Conservation (phyloP, 1,284 basidiomycete species). For the Cutaneotrichosporon cyanovorans region DNA sequence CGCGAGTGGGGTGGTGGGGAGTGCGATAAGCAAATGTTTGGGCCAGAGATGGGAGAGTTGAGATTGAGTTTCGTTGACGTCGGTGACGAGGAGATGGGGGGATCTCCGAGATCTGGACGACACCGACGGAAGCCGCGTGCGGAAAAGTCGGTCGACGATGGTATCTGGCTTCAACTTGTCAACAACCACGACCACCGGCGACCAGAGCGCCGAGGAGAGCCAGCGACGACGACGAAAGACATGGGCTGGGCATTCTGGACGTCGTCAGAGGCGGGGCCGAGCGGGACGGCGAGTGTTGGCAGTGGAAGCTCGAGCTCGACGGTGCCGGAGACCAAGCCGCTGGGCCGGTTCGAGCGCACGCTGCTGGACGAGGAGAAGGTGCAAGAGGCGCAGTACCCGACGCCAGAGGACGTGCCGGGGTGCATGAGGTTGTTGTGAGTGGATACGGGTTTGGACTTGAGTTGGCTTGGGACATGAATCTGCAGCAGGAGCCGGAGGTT, state of each 20-base stretch:
- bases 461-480: neutral
- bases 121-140: no score
- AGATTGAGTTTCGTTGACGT: no score
- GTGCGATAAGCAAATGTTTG: neutral
- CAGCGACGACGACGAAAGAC: neutral
- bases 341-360: conserved; percentile 24
- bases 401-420: conserved; percentile 66
- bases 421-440: conserved; percentile 63
- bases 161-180: no score
- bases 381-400: conserved; percentile 53
- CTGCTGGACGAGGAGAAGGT: conserved; percentile 39
- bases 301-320: neutral
- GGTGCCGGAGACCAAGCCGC: conserved; percentile 16
- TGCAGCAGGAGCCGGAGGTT: no score
- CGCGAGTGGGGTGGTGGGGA: neutral
- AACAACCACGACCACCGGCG: no score
- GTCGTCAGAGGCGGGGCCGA: conserved; percentile 1
- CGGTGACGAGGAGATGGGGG: no score
- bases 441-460: neutral
- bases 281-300: neutral
- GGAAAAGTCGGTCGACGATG: no score
- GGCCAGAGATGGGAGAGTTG: no score
- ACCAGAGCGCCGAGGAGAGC: neutral
- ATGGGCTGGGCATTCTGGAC: conserved; percentile 13
- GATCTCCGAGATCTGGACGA: neutral